These are phyloP conservation scores for Byssochlamys sp. DNA, from an alignment of 2,329 filamentous ascomycete genomes.

Conservation along the genomic window DNA sequence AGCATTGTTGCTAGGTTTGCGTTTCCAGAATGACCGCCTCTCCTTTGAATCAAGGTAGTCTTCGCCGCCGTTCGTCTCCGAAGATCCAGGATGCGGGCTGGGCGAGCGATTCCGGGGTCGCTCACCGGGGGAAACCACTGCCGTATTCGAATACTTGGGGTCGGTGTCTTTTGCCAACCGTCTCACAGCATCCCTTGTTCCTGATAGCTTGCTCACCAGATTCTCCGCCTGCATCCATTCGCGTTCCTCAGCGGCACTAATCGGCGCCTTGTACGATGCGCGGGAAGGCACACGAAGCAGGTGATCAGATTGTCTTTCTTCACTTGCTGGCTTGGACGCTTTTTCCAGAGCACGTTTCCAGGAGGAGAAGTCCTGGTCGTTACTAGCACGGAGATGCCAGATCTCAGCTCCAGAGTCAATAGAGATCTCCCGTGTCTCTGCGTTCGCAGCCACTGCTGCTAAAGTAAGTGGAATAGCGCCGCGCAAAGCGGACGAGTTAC, in stretches of 20 bases:
- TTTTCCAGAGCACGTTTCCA: conserved; percentile 81
- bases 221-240: conserved; percentile 84
- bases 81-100: conserved; percentile 21
- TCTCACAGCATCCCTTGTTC: conserved; percentile 77
- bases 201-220: conserved; percentile 74
- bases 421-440: conserved; percentile 79
- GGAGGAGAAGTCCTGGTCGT: conserved; percentile 71
- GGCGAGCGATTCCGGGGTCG: conserved; percentile 23
- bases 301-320: conserved; percentile 21
- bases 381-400: conserved; percentile 82
- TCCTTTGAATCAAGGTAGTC: conserved; percentile 38
- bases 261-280: conserved; percentile 15
- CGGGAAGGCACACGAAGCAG: conserved; percentile 25
- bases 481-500: conserved; percentile 80
- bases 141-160: conserved; percentile 43
- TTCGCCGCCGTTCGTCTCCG: conserved; percentile 23
- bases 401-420: conserved; percentile 95
- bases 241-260: conserved; percentile 53
- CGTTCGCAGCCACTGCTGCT: conserved; percentile 82
- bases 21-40: conserved; percentile 79
- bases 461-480: conserved; percentile 87
- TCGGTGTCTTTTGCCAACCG: conserved; percentile 78
- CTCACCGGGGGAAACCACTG: conserved; percentile 10
- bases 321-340: conserved; percentile 50
- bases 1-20: conserved; percentile 57